A percentile compares a stretch with the other conserved stretches of the same genome.
Evolutionary conservation across 352 stramenopile genomes (phyloP).

Genomic region (Phytophthora crassamura): DNA sequence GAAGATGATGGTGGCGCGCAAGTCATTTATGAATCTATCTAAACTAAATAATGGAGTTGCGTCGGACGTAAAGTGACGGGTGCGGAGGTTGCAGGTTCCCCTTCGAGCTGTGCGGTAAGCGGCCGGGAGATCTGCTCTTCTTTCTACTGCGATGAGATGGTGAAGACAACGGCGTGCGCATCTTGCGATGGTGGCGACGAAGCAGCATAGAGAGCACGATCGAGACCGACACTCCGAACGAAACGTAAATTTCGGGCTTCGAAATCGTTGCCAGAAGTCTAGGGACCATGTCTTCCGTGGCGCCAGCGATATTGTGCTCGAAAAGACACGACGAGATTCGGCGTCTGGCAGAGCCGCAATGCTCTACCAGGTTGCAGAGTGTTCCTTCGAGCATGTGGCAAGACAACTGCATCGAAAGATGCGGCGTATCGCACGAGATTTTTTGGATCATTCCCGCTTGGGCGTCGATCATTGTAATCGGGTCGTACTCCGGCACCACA

Average conservation of each 20-base stretch:
- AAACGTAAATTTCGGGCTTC: constrained; percentile 66
- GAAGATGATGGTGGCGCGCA: constrained; percentile 2
- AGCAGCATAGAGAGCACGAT: constrained; percentile 74
- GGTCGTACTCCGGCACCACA: constrained; percentile 90
- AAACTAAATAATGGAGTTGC: constrained; percentile 61
- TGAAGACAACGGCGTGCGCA: constrained; percentile 38
- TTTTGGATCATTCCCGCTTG: constrained; percentile 91
- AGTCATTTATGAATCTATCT: constrained; percentile 15
- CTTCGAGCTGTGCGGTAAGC: constrained; percentile 24
- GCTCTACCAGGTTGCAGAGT: constrained; percentile 83
- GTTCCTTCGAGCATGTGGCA: constrained; percentile 93
- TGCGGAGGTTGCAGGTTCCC: constrained; percentile 22
- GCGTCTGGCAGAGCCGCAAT: constrained; percentile 67
- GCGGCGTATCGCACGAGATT: constrained; percentile 88
- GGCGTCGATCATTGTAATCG: constrained; percentile 88
- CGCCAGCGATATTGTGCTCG: constrained; percentile 76
- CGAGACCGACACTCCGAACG: constrained; percentile 51
- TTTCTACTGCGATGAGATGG: constrained; percentile 35
- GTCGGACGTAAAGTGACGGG: constrained; percentile 41
- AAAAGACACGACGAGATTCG: constrained; percentile 79
- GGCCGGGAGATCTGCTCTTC: constrained; percentile 32
- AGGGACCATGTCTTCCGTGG: constrained; percentile 72
- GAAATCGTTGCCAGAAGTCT: constrained; percentile 44
- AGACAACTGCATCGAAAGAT: constrained; percentile 89
- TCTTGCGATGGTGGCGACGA: constrained; percentile 44